Evolutionary conservation across 495 filamentous ascomycete genomes (phyloP).

Genomic region (Margaritispora aquatica): DNA sequence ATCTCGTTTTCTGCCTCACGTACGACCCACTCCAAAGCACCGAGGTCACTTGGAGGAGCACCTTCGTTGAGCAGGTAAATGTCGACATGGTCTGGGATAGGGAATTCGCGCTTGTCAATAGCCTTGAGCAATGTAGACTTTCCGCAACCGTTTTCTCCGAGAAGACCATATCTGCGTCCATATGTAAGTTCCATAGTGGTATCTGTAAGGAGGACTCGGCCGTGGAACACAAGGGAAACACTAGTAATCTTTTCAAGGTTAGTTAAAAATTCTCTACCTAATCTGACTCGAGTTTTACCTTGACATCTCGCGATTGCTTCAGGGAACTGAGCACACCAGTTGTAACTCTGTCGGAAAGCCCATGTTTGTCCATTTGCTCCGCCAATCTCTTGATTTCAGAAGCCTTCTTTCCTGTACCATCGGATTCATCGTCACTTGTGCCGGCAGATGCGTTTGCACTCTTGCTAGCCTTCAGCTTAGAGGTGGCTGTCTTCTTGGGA

Average conservation of each 20-base stretch:
- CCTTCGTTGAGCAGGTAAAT: constrained; percentile 98
- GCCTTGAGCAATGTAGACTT: constrained; percentile 97
- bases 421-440: constrained; percentile 52
- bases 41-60: constrained; percentile 80
- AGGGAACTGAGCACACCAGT: constrained; percentile 93
- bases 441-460: constrained; percentile 67
- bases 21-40: constrained; percentile 95
- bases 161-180: constrained; percentile 84
- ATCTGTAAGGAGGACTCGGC: constrained; percentile 90
- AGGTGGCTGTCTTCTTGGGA: constrained; percentile 62
- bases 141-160: constrained; percentile 98
- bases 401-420: constrained; percentile 64
- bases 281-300: constrained; percentile 27
- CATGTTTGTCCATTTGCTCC: constrained; percentile 91
- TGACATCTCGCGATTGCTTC: constrained; percentile 79
- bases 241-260: constrained; percentile 59
- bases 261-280: background rate
- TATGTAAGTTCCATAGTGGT: constrained; percentile 89
- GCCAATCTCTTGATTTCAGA: constrained; percentile 66
- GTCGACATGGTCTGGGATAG: constrained; percentile 93
- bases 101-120: constrained; percentile 88
- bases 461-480: constrained; percentile 61
- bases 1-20: constrained; percentile 92
- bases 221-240: constrained; percentile 91
- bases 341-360: constrained; percentile 94